These are phyloP conservation scores for Ascochyta fabae DNA, from an alignment of 2,329 filamentous ascomycete genomes.

Conservation along the genomic window DNA sequence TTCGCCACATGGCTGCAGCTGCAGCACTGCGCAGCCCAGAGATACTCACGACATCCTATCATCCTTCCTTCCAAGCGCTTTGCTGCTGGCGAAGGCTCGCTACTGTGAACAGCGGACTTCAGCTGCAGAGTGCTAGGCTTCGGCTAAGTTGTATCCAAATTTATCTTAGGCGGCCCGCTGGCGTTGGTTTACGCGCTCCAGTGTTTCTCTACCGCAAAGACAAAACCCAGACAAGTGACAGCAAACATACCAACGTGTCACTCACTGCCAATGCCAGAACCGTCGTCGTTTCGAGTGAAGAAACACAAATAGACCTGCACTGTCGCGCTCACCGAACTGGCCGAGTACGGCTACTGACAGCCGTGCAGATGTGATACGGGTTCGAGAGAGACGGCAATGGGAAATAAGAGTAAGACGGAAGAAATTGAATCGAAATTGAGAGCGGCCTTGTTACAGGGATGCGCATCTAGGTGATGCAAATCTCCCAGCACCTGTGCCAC, in stretches of 20 bases:
- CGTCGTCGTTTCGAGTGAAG: constrained; percentile 21
- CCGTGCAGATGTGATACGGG: neutral
- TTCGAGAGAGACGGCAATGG: constrained; percentile 1
- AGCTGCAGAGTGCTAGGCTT: constrained; percentile 25
- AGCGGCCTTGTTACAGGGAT: constrained; percentile 10
- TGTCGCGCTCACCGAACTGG: neutral
- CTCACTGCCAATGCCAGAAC: constrained; percentile 8
- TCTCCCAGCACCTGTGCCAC: constrained; percentile 11
- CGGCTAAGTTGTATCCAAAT: constrained; percentile 24
- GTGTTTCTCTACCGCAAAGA: constrained; percentile 15
- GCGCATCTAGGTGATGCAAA: constrained; percentile 20
- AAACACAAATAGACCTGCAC: constrained; percentile 14
- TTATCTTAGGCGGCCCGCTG: constrained; percentile 24
- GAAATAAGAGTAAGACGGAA: constrained; percentile 7
- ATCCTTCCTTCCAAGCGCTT: constrained; percentile 1
- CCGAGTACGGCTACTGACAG: neutral
- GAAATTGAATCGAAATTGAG: constrained; percentile 9
- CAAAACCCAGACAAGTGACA: constrained; percentile 17
- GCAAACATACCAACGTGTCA: constrained; percentile 18
- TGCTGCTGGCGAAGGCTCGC: constrained; percentile 1
- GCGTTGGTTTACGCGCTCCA: constrained; percentile 6
- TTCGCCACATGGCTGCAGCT: constrained; percentile 15
- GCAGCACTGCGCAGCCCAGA: neutral
- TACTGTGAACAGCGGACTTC: constrained; percentile 5
- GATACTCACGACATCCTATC: neutral